A percentile compares a stretch with the other conserved stretches of the same genome.
Conservation (phyloP, 2,329 filamentous ascomycete species). For the Colletotrichum godetiae region DNA sequence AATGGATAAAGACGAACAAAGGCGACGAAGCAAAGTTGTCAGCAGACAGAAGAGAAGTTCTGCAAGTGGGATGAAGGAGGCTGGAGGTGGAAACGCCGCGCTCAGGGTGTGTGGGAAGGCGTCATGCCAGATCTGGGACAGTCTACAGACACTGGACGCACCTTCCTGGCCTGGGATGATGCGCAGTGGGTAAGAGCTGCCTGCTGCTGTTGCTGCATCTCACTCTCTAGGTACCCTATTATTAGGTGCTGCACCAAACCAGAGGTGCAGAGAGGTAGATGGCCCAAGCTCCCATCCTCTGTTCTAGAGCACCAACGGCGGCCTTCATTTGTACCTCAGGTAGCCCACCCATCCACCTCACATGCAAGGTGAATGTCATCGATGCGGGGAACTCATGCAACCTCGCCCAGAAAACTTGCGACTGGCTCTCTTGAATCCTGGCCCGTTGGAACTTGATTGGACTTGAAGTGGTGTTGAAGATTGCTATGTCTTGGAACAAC, state of each 20-base stretch:
- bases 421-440: neutral
- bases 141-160: neutral
- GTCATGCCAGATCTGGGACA: conserved; percentile 20
- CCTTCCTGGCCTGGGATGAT: conserved; percentile 9
- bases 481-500: neutral
- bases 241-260: too few species aligned
- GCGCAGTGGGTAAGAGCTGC: neutral
- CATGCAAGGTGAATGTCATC: conserved; percentile 15
- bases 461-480: neutral
- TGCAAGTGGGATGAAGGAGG: neutral
- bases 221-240: too few species aligned
- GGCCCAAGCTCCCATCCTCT: conserved; percentile 50
- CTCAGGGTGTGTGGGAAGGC: conserved; percentile 4
- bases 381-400: conserved; percentile 24
- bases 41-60: neutral
- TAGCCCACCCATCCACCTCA: neutral
- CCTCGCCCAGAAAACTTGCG: neutral
- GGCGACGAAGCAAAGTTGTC: neutral
- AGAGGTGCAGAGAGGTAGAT: conserved; percentile 17
- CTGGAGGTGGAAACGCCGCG: conserved; percentile 9
- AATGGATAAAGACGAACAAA: neutral
- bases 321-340: neutral
- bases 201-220: neutral
- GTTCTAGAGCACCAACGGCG: conserved; percentile 8
- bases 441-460: neutral